Evolutionary conservation across 1,284 basidiomycete genomes (phyloP), one percentile per base, ranked within the genome.

Genomic region (Microbotryum silenes-acaulis): DNA sequence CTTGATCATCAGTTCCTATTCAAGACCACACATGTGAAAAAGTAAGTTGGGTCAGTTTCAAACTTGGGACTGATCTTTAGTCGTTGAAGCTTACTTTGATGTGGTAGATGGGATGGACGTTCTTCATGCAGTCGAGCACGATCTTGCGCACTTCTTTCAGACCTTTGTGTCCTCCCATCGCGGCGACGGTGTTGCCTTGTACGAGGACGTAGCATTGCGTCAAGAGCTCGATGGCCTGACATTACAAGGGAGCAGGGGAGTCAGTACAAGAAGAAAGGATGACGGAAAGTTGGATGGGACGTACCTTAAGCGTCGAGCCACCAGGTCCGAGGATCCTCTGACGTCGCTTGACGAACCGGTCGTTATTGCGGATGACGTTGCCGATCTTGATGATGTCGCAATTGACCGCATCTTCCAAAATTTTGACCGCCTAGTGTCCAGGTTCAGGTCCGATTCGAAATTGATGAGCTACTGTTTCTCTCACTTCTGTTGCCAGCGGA

Each of bases 331-430:
- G 93, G 62, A 99, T 96, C 51, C 96, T 81, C 77, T 98, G 94
- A 67, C 94, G 79, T 61, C 94, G 80, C 79, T 98, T 98, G 65
- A 97, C 94, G 73, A 97, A 98, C 21, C 94, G 80, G 72, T 98
- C 94, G 77, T 97, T 97, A 77, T 97, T 98, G 68, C 92, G 81
- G 23, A 98, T 88, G 52, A 97, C 75, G 70, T 84, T 93, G 20
- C 93, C 93, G 66, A 98, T 96, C 78, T 98, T 97, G 76, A 99
- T 97, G 65, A 98, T 92, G 75, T 99, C 94, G 75, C 91, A 96
- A 3, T 91, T 90, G 37, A 89, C 81, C 55, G 83, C 83, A 74
- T 99, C 94, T 65, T 96, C 87, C 57, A 99, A 77, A 55, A 97
- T 86, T 75, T 92, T 93, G 58, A 89, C 83, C 0, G 92, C 93